Conservation (phyloP, 1,139 yeast genomes). For the Scheffersomyces parashehatae region DNA sequence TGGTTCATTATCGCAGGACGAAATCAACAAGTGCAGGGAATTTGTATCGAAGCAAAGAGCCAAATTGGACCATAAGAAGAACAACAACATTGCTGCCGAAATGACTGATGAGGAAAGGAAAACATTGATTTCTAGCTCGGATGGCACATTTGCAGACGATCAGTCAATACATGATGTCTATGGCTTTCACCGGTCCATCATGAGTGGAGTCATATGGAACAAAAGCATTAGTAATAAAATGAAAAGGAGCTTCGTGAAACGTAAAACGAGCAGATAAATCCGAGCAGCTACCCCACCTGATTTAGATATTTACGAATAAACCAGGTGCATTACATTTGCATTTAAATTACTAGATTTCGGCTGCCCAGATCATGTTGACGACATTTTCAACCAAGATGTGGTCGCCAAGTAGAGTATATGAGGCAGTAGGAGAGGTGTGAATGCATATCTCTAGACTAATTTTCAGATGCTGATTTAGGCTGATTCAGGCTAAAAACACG, state of each 20-base stretch:
- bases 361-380: too few relatives aligned
- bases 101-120: slow-evolving; percentile 44
- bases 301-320: too few relatives aligned
- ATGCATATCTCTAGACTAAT: too few relatives aligned
- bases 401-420: too few relatives aligned
- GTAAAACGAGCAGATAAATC: not conserved
- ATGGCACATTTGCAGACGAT: slow-evolving; percentile 17
- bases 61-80: slow-evolving; percentile 42
- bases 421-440: too few relatives aligned
- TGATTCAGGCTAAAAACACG: too few relatives aligned
- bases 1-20: slow-evolving; percentile 78
- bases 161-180: slow-evolving; percentile 47
- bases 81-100: slow-evolving; percentile 29
- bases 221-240: slow-evolving; percentile 52
- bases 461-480: too few relatives aligned
- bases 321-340: too few relatives aligned
- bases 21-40: slow-evolving; percentile 71
- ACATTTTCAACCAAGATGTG: too few relatives aligned
- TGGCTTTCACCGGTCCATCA: slow-evolving; percentile 52
- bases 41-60: slow-evolving; percentile 69
- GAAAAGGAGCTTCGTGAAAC: slow-evolving; percentile 40
- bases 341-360: too few relatives aligned
- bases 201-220: slow-evolving; percentile 61
- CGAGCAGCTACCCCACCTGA: not conserved
- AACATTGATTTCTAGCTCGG: slow-evolving; percentile 26